phyloP scores from a whole-genome alignment of 768 basidiomycete genomes.

The Rhodocollybia butyracea region DNA sequence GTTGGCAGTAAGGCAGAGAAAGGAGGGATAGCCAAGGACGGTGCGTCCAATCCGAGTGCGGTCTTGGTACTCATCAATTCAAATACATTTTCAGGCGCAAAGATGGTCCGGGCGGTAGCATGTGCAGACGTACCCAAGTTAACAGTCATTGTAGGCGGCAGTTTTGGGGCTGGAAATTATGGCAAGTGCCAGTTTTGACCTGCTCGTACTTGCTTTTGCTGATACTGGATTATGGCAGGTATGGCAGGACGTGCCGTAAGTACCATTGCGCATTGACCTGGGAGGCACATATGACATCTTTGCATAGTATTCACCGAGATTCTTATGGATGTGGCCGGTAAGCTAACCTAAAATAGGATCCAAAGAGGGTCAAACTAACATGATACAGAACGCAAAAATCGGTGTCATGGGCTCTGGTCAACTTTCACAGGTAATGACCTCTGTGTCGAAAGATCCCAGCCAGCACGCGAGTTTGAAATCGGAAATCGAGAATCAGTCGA shows the following conservation, averaged over 20 bases:
- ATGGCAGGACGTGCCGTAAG: slow-evolving; percentile 92
- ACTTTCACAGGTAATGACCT: slow-evolving; percentile 89
- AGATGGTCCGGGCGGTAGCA: slow-evolving; percentile 95
- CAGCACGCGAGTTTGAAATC: slow-evolving; percentile 72
- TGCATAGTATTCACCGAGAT: slow-evolving; percentile 84
- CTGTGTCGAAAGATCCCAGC: slow-evolving; percentile 56
- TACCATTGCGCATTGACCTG: slow-evolving; percentile 12
- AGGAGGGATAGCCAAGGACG: slow-evolving; percentile 94
- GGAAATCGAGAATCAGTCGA: slow-evolving; percentile 88
- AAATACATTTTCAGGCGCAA: slow-evolving; percentile 52
- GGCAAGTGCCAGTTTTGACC: slow-evolving; percentile 43
- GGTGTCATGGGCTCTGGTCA: slow-evolving; percentile 96
- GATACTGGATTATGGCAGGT: slow-evolving; percentile 40
- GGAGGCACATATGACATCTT: slow-evolving; percentile 3
- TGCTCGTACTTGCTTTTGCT: slow-evolving; percentile 6
- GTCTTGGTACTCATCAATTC: not conserved
- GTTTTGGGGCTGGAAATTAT: slow-evolving; percentile 94
- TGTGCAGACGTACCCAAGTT: slow-evolving; percentile 94
- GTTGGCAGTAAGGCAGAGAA: slow-evolving; percentile 94
- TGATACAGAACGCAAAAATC: slow-evolving; percentile 76
- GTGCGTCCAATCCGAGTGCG: slow-evolving; percentile 22
- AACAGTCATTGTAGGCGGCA: slow-evolving; percentile 90
- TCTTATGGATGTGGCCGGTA: slow-evolving; percentile 99
- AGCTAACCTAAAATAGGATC: slow-evolving; percentile 22
- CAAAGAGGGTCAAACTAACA: not conserved